Percentiles rank a stretch among this genome's conserved stretches.
These are phyloP conservation scores for Suhomyces faveliae DNA, from an alignment of 805 yeast genomes.

Conservation along the genomic window DNA sequence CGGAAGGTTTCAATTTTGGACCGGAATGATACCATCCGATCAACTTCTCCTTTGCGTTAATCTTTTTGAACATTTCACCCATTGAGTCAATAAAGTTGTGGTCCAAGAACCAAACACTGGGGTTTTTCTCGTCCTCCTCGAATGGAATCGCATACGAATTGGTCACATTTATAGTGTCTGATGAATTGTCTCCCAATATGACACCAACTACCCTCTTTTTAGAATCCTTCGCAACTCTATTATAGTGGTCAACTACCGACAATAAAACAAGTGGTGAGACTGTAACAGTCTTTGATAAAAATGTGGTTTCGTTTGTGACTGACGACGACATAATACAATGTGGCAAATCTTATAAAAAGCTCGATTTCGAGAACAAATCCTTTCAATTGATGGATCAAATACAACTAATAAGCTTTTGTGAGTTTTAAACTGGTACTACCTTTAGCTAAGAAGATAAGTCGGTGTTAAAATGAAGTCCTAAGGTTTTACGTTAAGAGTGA, in stretches of 20 bases:
- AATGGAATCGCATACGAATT: constrained; percentile 97
- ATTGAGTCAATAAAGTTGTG: constrained; percentile 94
- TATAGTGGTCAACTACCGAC: constrained; percentile 93
- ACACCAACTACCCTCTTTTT: constrained; percentile 93
- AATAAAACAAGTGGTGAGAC: constrained; percentile 94
- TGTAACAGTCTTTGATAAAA: constrained; percentile 60
- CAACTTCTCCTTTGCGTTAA: constrained; percentile 92
- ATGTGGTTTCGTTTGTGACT: constrained; percentile 33
- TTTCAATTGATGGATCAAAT: background rate
- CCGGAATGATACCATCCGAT: constrained; percentile 99
- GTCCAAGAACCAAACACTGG: constrained; percentile 94
- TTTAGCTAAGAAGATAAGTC: background rate
- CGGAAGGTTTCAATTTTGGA: constrained; percentile 85
- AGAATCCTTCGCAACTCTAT: constrained; percentile 69
- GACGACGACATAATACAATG: constrained; percentile 1
- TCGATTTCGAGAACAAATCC: background rate
- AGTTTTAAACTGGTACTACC: background rate
- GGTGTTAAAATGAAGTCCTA: background rate
- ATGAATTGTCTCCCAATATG: constrained; percentile 74
- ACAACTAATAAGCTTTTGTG: background rate
- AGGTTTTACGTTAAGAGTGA: background rate
- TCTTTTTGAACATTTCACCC: constrained; percentile 97
- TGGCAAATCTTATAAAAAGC: constrained; percentile 1
- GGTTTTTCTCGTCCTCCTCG: constrained; percentile 91
- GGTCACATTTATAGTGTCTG: constrained; percentile 65